Evolutionary conservation across 2,329 filamentous ascomycete genomes (phyloP).

Genomic region (Verticillium dahliae): DNA sequence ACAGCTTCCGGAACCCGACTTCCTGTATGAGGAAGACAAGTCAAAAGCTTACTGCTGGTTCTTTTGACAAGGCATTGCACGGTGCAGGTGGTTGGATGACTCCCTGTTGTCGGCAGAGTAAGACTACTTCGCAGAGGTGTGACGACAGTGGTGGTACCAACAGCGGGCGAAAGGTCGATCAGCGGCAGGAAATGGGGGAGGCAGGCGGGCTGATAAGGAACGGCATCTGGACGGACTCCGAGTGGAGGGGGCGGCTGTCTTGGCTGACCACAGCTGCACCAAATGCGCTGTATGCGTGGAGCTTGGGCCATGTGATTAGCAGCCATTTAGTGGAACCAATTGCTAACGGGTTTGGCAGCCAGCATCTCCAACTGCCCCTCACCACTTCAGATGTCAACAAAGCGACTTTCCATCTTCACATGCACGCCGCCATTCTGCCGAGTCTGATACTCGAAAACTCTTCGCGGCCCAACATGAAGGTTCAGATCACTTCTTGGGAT

Average conservation of each 20-base stretch:
- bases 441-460: background rate
- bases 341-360: background rate
- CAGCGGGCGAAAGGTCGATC: background rate
- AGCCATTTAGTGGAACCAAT: background rate
- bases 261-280: background rate
- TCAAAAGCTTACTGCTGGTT: background rate
- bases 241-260: background rate
- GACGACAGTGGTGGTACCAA: background rate
- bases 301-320: slow-evolving; percentile 15
- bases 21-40: background rate
- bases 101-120: background rate
- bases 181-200: background rate
- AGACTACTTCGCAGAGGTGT: background rate
- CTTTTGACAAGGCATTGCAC: background rate
- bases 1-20: background rate
- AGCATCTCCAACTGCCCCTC: background rate
- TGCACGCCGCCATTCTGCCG: background rate
- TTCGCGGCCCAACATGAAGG: slow-evolving; percentile 62
- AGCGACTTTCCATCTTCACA: background rate
- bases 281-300: slow-evolving; percentile 12
- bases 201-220: background rate
- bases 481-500: slow-evolving; percentile 89
- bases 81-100: background rate
- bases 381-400: background rate
- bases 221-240: background rate